These are phyloP conservation scores for Russula virescens DNA, from an alignment of 768 basidiomycete genomes.

Conservation along the genomic window DNA sequence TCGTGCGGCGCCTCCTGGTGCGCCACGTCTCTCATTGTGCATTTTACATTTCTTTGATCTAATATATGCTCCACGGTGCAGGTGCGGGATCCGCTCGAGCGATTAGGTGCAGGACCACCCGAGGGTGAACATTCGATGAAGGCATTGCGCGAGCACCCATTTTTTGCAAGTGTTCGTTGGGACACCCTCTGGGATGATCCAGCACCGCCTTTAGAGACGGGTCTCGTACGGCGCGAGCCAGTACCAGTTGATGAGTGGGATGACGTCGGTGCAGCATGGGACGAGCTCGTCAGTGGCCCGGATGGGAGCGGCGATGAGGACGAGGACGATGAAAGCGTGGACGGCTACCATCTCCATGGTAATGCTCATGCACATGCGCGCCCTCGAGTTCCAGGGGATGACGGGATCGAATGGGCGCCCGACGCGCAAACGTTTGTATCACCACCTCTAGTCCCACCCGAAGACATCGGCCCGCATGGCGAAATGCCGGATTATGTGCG, in stretches of 20 bases:
- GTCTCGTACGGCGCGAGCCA: conserved; percentile 47
- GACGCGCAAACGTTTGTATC: conserved; percentile 35
- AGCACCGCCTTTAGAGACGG: conserved; percentile 52
- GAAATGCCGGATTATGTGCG: conserved; percentile 36
- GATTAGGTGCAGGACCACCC: conserved; percentile 51
- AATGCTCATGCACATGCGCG: neutral
- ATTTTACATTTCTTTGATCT: too few species aligned
- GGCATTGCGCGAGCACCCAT: conserved; percentile 54
- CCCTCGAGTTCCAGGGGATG: conserved; percentile 23
- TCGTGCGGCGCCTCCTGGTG: conserved; percentile 75
- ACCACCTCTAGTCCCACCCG: conserved; percentile 21
- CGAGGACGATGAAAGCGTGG: conserved; percentile 18
- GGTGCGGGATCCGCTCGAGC: conserved; percentile 44
- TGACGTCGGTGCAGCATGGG: conserved; percentile 51
- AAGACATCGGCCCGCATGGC: conserved; percentile 42
- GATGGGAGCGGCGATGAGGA: conserved; percentile 18
- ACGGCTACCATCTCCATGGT: neutral
- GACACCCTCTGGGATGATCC: conserved; percentile 58
- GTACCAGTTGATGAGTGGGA: conserved; percentile 38
- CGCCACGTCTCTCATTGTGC: conserved; percentile 21
- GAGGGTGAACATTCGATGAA: conserved; percentile 36
- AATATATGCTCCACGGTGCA: neutral
- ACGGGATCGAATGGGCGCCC: conserved; percentile 50
- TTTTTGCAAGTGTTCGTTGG: conserved; percentile 59
- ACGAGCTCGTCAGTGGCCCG: conserved; percentile 32